Base-by-base conservation (phyloP, 2,329 filamentous ascomycete genomes). In the Fusarium sp. region DNA sequence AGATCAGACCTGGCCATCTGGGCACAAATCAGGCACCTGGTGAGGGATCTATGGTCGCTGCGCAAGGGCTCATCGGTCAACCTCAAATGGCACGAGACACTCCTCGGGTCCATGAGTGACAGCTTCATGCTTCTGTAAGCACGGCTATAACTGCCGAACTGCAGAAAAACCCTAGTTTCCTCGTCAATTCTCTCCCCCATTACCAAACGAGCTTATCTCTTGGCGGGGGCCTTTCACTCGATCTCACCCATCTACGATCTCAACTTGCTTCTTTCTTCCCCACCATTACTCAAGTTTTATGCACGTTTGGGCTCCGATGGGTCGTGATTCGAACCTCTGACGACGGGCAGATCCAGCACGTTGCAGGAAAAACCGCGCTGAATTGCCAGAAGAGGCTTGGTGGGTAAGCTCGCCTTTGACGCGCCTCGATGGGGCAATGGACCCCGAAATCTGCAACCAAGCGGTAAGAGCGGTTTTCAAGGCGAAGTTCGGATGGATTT, bases 1-100 rank as follows among this genome's bases (percentile, higher is more conserved):
- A 63, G 67, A 14, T 73, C 72, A 0, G 70, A 71, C 0, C 29
- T 74, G 11, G 71, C 69, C 4, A 65, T 74, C 9, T 74, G 70
- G 70, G 64, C 65, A 4, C 72, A 74, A 7, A 64, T 74, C 2
- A 58, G 46, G 2, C 53, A 58, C 10, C 31, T 72, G 3, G 64
- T 73, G 4, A 65, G 62, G 51, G 71, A 72, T 18, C 63, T 74
- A 0, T 74, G 72, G 72, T 62, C 65, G 0, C 25, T 73, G 10
- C 61, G 72, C 1, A 69, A 46, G 8, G 64, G 61, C 2, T 62
- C 71, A 4, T 69, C 66, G 0, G 49, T 40, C 4, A 64, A 72
- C 11, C 31, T 74, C 10, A 74, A 73, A 9, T 74, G 72, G 72
- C 58, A 74, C 34, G 64, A 71, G 9, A 73, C 69, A 0, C 55